Conservation (phyloP, 257 asterid genomes). For the Rauvolfia tetraphylla region DNA sequence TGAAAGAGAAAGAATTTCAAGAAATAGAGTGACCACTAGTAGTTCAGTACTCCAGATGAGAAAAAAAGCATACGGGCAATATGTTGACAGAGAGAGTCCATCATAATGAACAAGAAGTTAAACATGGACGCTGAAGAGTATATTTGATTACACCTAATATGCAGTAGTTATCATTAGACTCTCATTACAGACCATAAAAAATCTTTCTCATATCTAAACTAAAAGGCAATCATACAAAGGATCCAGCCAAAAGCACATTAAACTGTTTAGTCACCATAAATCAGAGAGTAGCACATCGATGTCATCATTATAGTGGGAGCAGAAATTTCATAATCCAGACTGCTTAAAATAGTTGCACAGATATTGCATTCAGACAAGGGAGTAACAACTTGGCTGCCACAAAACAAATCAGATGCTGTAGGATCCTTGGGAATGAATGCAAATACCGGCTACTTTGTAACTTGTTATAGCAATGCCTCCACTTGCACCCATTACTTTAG, state of each 20-base stretch:
- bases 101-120: not conserved
- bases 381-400: not conserved
- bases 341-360: not conserved
- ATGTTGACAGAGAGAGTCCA: not conserved
- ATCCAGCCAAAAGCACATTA: not conserved
- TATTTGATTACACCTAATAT: not conserved
- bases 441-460: not conserved
- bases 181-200: not conserved
- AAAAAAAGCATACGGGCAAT: not conserved
- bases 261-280: not conserved
- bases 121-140: not conserved
- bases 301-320: not conserved
- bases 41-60: not conserved
- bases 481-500: not conserved
- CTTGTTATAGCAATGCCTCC: not conserved
- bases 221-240: not conserved
- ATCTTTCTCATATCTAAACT: not conserved
- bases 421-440: not conserved
- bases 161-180: not conserved
- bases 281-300: not conserved
- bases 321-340: not conserved
- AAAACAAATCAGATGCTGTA: not conserved
- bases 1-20: not conserved
- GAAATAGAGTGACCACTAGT: not conserved
- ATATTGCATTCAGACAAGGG: not conserved